These are phyloP conservation scores for Botrytis elliptica DNA, from an alignment of 2,329 filamentous ascomycete species.

Conservation along the genomic window DNA sequence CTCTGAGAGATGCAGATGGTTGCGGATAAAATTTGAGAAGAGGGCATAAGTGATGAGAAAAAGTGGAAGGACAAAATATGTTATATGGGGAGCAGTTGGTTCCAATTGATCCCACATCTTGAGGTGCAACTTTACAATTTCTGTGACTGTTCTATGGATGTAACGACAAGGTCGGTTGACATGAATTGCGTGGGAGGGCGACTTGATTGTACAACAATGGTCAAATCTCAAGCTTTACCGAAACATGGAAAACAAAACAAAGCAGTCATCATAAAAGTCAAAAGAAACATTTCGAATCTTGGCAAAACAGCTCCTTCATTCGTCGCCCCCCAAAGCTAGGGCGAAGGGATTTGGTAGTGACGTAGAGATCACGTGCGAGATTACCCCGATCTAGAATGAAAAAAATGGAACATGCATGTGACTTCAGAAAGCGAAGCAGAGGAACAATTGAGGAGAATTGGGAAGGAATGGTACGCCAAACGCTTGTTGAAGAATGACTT, in stretches of 20 bases:
- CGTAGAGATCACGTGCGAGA: not conserved
- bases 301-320: not conserved
- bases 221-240: not conserved
- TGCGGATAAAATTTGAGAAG: constrained; percentile 58
- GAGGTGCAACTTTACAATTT: not conserved
- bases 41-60: constrained; percentile 60
- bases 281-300: not conserved
- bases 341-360: not conserved
- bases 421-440: too few relatives aligned
- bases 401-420: not conserved
- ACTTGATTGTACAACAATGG: not conserved
- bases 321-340: not conserved
- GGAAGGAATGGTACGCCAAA: not conserved
- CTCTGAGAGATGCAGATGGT: constrained; percentile 59
- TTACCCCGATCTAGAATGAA: not conserved
- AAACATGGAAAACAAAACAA: not conserved
- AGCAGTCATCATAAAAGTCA: not conserved
- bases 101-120: constrained; percentile 52
- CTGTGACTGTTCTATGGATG: too few relatives aligned
- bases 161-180: not conserved
- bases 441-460: not conserved
- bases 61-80: constrained; percentile 57
- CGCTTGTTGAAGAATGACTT: not conserved
- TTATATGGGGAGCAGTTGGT: constrained; percentile 55
- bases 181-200: not conserved